Conservation (phyloP, 148 eudicot species). For the Tetragonia tetragonoides region DNA sequence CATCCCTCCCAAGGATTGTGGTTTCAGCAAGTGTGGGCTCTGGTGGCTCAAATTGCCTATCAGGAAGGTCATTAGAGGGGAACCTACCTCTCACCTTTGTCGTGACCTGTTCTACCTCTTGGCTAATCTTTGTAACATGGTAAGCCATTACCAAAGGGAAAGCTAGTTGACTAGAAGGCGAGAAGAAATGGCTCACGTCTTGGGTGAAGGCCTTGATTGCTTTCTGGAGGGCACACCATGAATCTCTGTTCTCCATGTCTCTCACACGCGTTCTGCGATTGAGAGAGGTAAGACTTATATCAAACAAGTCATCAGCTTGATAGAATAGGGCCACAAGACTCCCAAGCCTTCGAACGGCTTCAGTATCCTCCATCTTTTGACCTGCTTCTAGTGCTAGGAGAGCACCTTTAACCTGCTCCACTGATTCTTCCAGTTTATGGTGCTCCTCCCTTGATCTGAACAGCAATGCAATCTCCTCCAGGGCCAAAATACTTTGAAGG, state of each 20-base stretch:
- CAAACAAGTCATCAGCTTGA: conserved; percentile 13
- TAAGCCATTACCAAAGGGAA: not conserved
- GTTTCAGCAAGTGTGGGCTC: not conserved
- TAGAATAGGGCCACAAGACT: not conserved
- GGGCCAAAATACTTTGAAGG: not conserved
- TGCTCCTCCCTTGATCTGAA: not conserved
- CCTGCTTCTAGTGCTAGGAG: not conserved
- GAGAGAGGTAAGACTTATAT: not conserved
- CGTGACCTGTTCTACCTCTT: not conserved
- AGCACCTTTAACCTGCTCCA: not conserved
- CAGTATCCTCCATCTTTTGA: not conserved
- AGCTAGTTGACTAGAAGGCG: not conserved
- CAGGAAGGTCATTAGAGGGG: not conserved
- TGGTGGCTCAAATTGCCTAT: not conserved
- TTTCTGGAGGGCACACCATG: not conserved
- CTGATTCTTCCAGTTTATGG: not conserved
- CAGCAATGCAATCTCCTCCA: not conserved
- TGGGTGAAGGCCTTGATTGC: not conserved
- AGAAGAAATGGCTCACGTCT: conserved; percentile 19
- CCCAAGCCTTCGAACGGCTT: not conserved
- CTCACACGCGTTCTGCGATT: not conserved
- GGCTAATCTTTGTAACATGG: not conserved
- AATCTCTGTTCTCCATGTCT: not conserved
- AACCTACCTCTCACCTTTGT: not conserved
- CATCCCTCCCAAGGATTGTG: conserved; percentile 2